phyloP scores from a whole-genome alignment of 139 green algal species.

The Picochlorum sp. region DNA sequence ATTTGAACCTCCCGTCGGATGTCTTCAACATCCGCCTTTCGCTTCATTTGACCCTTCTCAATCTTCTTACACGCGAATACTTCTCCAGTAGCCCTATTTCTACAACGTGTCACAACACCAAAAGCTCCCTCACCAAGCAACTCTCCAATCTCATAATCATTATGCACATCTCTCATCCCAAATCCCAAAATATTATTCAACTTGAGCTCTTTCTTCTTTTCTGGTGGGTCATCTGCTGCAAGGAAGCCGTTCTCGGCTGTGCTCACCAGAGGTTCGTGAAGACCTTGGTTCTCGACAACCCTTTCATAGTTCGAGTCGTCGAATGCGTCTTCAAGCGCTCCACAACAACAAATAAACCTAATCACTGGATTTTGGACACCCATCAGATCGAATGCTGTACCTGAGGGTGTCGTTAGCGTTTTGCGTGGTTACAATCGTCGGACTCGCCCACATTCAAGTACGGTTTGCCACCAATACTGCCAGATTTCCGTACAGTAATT shows the following conservation, averaged over 20 bases:
- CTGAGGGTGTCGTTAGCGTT: too few relatives aligned
- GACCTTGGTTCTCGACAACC: not conserved
- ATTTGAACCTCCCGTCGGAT: constrained; percentile 60
- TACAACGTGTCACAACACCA: constrained; percentile 24
- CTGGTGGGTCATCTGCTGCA: too few relatives aligned
- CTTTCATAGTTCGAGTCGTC: not conserved
- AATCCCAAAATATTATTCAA: constrained; percentile 16
- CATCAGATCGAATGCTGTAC: too few relatives aligned
- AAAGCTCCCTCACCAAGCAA: constrained; percentile 23
- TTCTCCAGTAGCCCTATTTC: constrained; percentile 14
- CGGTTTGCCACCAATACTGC: too few relatives aligned
- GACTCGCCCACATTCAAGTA: too few relatives aligned
- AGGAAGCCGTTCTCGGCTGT: too few relatives aligned
- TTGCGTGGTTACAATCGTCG: too few relatives aligned
- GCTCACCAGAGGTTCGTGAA: not conserved
- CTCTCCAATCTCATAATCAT: constrained; percentile 16
- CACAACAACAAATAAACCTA: constrained; percentile 1
- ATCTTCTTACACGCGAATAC: constrained; percentile 25
- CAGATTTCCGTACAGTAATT: too few relatives aligned
- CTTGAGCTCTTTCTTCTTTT: not conserved
- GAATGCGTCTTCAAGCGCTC: not conserved
- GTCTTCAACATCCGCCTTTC: constrained; percentile 72
- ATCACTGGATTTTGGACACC: not conserved
- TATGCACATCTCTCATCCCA: constrained; percentile 14
- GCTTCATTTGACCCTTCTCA: constrained; percentile 45